Evolutionary conservation across 495 filamentous ascomycete species (phyloP), one percentile per base, ranked within the genome.

Genomic region (Astrothelium macrocarpum): DNA sequence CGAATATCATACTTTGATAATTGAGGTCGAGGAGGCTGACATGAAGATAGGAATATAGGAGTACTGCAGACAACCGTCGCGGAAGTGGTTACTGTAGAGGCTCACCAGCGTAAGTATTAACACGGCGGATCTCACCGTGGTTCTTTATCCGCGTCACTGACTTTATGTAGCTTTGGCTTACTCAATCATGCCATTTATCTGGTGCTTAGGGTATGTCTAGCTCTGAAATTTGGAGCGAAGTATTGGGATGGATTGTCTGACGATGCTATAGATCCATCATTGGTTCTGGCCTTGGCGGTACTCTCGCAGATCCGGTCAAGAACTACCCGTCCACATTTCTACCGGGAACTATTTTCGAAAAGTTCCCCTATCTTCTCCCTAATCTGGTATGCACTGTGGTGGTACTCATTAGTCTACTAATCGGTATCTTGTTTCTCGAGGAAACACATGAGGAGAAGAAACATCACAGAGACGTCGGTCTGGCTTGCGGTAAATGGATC

Each of bases 171-270:
- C 90, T 62, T 89, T 87, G 53, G 95, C 91, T 53, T 99, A 91
- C 76, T 86, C 94, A 7, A 90, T 98, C 70, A 96, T 98, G 94
- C 94, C 94, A 1, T 89, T 96, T 68, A 87, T 97, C 31, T 98
- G 95, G 95, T 97, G 91, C 73, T 76, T 98, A 67, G 94, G 94
- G 85, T 88, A 74, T 71, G 80, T 73, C 12, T 31, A 28, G 25
- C 64, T 56, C 66, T 59, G 49, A 25, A 62, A 58, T 32, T 34
- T 26, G 46, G 28, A 65, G 26, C n/a, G 14, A 28, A 16, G 14
- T 3, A 46, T 66, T n/a, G 32, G 18, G 32, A 59, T 32, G 20
- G 1, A 36, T 20, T 25, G 20, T 20, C 63, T 65, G 12, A 65
- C 64, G 31, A 29, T 59, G 14, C 39, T 29, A 58, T 49, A 83